Conservation (phyloP, 2,329 filamentous ascomycete genomes). For the Aotearoamyces nothofagi region DNA sequence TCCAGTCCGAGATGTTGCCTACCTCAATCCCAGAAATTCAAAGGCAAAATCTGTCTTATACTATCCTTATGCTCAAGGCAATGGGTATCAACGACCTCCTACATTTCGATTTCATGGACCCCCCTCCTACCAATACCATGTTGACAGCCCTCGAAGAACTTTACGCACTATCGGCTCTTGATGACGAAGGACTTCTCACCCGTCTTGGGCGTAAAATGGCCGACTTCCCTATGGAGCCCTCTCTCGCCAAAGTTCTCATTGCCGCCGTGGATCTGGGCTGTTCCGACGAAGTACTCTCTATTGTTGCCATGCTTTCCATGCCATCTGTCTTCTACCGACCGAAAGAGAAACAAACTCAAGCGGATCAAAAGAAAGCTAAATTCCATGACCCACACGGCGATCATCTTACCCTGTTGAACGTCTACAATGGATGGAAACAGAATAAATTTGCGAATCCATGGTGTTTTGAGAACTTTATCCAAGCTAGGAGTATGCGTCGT, state of each 20-base stretch:
- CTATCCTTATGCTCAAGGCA: slow-evolving; percentile 94
- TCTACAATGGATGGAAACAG: slow-evolving; percentile 94
- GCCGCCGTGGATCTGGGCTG: slow-evolving; percentile 76
- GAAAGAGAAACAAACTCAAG: slow-evolving; percentile 92
- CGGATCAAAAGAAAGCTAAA: slow-evolving; percentile 94
- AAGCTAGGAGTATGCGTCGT: slow-evolving; percentile 74
- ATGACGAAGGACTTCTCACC: slow-evolving; percentile 89
- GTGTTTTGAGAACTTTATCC: slow-evolving; percentile 98
- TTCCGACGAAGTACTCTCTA: slow-evolving; percentile 85
- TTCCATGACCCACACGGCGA: slow-evolving; percentile 94
- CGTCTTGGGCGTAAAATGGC: slow-evolving; percentile 92
- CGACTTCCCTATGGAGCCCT: slow-evolving; percentile 95
- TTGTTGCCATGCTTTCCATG: slow-evolving; percentile 87
- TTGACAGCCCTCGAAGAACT: slow-evolving; percentile 89
- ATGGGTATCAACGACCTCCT: slow-evolving; percentile 98
- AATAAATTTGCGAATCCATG: slow-evolving; percentile 71
- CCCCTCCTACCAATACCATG: slow-evolving; percentile 95
- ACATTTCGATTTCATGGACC: slow-evolving; percentile 98
- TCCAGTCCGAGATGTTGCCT: slow-evolving; percentile 91
- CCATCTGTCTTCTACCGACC: slow-evolving; percentile 85
- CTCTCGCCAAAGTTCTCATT: slow-evolving; percentile 80
- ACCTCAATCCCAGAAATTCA: slow-evolving; percentile 96
- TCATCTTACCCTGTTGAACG: slow-evolving; percentile 86
- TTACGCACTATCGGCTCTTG: slow-evolving; percentile 79
- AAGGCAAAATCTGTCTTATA: slow-evolving; percentile 79